Evolutionary conservation across 139 green algal species (phyloP), one percentile per base, ranked within the genome.

Genomic region (Nannochloris sp.): DNA sequence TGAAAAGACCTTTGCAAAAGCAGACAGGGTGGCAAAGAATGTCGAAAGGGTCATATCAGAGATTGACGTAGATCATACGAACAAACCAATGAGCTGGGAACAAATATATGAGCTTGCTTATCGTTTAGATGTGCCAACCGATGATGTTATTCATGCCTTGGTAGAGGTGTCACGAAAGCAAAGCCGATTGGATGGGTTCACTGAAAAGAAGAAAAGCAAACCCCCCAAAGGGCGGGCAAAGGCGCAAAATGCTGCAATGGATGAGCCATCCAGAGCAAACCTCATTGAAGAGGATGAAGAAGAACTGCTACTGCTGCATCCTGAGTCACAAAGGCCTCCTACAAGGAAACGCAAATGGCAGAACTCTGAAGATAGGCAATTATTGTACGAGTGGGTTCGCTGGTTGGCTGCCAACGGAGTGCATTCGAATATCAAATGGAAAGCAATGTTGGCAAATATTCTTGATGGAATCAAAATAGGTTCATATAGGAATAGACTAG

Each of bases 261-360:
- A 23, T 13, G 46, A 53, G 46, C 9, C 17, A 56, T 40, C 23
- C 6, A 23, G 16, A 29, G 60, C 6, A 25, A 23, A n/a, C 4
- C 12, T 43, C 12, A 23, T 61, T 28, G 14, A 37, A 48, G 63
- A 69, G 17, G 63, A 62, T 23, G 50, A 56, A 5, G 55, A 33
- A 9, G 64, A 44, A 43, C 31, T 40, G 9, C n/a, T 25, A 30
- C 20, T 72, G 43, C 33, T 33, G 4, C 59, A 61, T 17, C 66
- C 59, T 40, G 40, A 66, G n/a, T 53, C 30, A 44, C 30, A n/a
- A 61, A 23, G 5, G 10, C 46, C 46, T 53, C 46, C 46, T 25
- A 53, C 46, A 26, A 57, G 70, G 43, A 76, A 76, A 46, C 49
- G 59, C 13, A 58, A 40, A 20, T 76, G 70, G 70, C 43, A 56